A percentile compares a stretch with the other conserved stretches of the same genome.
Conservation (phyloP, 208 protist species). For the Trypanosomatidae sp. region DNA sequence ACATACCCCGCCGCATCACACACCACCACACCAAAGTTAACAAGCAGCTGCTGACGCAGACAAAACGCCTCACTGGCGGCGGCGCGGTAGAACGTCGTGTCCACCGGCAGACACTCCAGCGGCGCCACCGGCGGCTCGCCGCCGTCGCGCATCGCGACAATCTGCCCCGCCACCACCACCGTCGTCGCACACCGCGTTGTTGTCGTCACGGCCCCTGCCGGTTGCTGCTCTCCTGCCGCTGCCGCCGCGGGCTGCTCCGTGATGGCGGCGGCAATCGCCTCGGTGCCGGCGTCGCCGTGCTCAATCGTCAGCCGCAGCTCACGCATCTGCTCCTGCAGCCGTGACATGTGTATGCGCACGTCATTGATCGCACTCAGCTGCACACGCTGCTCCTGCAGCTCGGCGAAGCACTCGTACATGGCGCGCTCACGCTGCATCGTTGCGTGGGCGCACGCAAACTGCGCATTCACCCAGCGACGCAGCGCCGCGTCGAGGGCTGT, state of each 20-base stretch:
- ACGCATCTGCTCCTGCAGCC: slow-evolving; percentile 34
- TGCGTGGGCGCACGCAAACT: slow-evolving; percentile 43
- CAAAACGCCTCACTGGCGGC: neutral
- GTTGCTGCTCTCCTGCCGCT: too few species aligned
- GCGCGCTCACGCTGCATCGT: slow-evolving; percentile 29
- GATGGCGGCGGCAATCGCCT: too few species aligned
- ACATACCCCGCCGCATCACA: slow-evolving; percentile 43
- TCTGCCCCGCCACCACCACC: too few species aligned
- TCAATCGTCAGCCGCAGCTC: slow-evolving; percentile 40
- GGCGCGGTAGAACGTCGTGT: slow-evolving; percentile 29
- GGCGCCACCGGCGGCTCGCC: slow-evolving; percentile 12
- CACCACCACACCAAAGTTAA: slow-evolving; percentile 37
- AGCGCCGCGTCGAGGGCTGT: slow-evolving; percentile 15
- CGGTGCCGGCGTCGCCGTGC: slow-evolving; percentile 9
- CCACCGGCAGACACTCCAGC: slow-evolving; percentile 18
- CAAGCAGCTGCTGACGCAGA: slow-evolving; percentile 11
- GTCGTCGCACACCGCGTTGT: too few species aligned
- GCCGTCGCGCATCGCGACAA: too few species aligned
- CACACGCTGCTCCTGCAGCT: slow-evolving; percentile 59
- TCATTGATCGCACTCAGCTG: slow-evolving; percentile 62
- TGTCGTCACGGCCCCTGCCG: too few species aligned
- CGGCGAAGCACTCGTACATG: slow-evolving; percentile 48
- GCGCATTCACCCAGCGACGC: slow-evolving; percentile 42
- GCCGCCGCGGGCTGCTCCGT: too few species aligned
- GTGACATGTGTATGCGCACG: slow-evolving; percentile 44